Evolutionary conservation across 768 basidiomycete species (phyloP).

Genomic region (Albatrellus ellisii): DNA sequence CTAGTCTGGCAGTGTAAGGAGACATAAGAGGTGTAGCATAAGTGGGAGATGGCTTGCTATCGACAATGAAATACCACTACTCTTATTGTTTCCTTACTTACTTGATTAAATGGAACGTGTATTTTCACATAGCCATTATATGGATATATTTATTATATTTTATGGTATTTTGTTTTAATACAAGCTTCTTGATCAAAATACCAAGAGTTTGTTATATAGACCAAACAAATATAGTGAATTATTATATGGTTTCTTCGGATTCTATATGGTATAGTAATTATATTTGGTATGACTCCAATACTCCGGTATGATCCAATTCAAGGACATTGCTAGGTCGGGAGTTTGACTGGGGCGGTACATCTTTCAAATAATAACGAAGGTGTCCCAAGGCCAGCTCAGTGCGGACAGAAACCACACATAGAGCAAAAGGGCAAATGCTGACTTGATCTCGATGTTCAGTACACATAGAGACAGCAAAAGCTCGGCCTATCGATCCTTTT

Average conservation of each 20-base stretch:
- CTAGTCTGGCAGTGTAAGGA: conserved; percentile 78
- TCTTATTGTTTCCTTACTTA: conserved; percentile 73
- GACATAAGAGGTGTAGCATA: conserved; percentile 73
- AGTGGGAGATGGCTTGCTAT: conserved; percentile 65
- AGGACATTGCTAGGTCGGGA: conserved; percentile 73
- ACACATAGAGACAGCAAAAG: conserved; percentile 73
- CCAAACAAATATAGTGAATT: too few species aligned
- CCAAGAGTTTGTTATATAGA: too few species aligned
- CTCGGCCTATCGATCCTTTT: conserved; percentile 76
- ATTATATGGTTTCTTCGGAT: too few species aligned
- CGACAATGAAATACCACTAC: conserved; percentile 82
- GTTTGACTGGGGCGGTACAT: conserved; percentile 75
- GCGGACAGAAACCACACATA: conserved; percentile 72
- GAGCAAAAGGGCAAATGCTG: conserved; percentile 72
- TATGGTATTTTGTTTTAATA: too few species aligned
- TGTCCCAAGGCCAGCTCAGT: conserved; percentile 41
- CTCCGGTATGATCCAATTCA: conserved; percentile 54
- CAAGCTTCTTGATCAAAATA: too few species aligned
- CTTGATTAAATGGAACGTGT: conserved; percentile 61
- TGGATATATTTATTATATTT: too few species aligned
- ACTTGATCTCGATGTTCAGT: conserved; percentile 76
- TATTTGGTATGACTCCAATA: too few species aligned
- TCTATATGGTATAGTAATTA: conserved; percentile 56
- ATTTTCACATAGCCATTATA: too few species aligned
- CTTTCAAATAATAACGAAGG: conserved; percentile 20